Base-by-base conservation (phyloP, 805 yeast species). In the Candida coquimbonensis region DNA sequence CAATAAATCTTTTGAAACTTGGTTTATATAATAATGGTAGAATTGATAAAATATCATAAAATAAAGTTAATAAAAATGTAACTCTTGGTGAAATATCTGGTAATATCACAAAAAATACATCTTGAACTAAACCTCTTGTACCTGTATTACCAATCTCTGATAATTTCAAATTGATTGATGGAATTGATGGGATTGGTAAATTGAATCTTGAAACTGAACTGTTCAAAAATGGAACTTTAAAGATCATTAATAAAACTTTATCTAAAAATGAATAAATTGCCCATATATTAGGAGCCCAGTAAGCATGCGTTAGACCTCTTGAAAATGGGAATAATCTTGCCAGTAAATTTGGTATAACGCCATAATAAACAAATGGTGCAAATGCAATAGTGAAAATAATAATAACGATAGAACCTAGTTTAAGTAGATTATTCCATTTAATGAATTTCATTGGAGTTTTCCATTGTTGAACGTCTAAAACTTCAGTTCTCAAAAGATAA, bases 271-370 rank as follows among this genome's bases (percentile, higher is more conserved):
- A 86, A 64, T 93, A 93, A 9, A 91, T 55, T 0, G 99, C 96
- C 99, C 99, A 93, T 40, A 89, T 70, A 58, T 93, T 93, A 14
- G 99, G 98, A 1, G 99, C 98, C 98, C 99, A 93, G 66, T 93
- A 93, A 0, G 98, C 96, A 65, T 93, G 99, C 5, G 97, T 93
- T 34, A 93, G 72, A 1, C 98, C 98, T 61, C 98, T 73, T 42
- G 95, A 83, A 61, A 91, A 91, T 7, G 99, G 99, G 66, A 93
- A 93, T 31, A 93, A 66, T 39, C 99, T 72, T 6, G 67, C 59
- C 9, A 87, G 40, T 16, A 93, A 64, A 50, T 87, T 78, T 0
- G 85, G 82, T 41, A 85, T 56, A 32, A 80, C 85, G 1, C 72
- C 70, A 53, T 77, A 69, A 35, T 58, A 59, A 7, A 75, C 63